Percentiles rank a stretch among this genome's conserved stretches.
phyloP scores from a whole-genome alignment of 306 rosid species.

The Cyamopsis tetragonoloba region DNA sequence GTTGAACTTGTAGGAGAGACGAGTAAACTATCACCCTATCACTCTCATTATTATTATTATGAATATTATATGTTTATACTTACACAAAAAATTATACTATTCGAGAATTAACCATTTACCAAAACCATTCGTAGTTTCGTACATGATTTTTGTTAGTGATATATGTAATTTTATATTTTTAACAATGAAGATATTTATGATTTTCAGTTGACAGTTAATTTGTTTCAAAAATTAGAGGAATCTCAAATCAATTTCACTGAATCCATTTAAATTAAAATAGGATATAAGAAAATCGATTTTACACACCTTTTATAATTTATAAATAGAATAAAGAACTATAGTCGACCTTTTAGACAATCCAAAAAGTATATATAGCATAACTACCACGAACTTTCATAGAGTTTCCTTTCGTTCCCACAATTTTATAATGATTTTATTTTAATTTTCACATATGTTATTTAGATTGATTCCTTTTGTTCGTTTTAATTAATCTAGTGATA shows the following conservation, averaged over 20 bases:
- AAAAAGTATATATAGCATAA: neutral
- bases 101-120: no score
- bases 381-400: neutral
- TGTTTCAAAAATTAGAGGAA: neutral
- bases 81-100: no score
- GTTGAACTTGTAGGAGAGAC: no score
- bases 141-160: no score
- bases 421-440: constrained; percentile 6
- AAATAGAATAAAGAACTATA: neutral
- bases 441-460: neutral
- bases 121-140: no score
- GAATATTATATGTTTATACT: no score
- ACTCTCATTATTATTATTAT: no score
- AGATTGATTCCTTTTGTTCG: neutral
- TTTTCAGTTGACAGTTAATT: neutral
- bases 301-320: neutral
- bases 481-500: neutral
- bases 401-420: neutral
- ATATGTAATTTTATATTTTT: no score
- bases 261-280: neutral
- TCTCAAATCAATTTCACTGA: neutral
- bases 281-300: neutral
- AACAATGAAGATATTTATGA: no score
- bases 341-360: neutral
- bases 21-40: no score